Base-by-base conservation (phyloP, 2,329 filamentous ascomycete species). In the Trichoderma arundinaceum region DNA sequence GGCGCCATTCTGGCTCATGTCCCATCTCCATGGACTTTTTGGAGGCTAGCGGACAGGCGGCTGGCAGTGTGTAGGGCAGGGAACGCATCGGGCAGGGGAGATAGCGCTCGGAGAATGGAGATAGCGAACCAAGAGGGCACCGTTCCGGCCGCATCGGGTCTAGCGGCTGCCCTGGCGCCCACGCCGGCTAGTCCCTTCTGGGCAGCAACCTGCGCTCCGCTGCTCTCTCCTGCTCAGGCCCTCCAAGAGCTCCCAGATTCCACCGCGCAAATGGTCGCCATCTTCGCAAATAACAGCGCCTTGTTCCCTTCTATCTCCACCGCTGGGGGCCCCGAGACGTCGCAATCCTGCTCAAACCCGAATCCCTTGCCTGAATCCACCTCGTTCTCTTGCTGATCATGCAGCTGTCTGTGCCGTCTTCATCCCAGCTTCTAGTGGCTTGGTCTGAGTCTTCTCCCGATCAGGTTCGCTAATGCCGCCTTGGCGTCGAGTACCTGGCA, bases 321-420 rank as follows among this genome's bases (percentile, higher is more conserved):
- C 60, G 38, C 35, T 53, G 33, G 49, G 60, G 35, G 22, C 22
- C 22, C 22, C 22, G 7, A 10, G 10, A 10, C 35, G 35, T 38
- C 49, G 49, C 49, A 54, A 35, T 54, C 17, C 49, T 63, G 28
- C 28, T 63, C 39, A 54, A 63, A 52, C 60, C 60, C 60, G 60
- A 63, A 63, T 63, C 60, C 60, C 60, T 63, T 63, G 48, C 39
- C 60, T 17, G 51, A 35, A 44, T 35, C 60, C 46, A 49, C 57
- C 35, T 53, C 8, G 48, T 19, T n/a, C 7, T 13, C 41, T 62
- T 54, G 56, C 28, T 46, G 48, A 54, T 63, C 60, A 63, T 63
- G 60, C 60, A 63, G 48, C 60, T 46, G 44, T 38, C 17, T 41
- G 12, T 28, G 49, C 59, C 19, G 28, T 38, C 32, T 53, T n/a